These are phyloP conservation scores for Penicillium cinerascens DNA, from an alignment of 495 filamentous ascomycete species.

Conservation along the genomic window DNA sequence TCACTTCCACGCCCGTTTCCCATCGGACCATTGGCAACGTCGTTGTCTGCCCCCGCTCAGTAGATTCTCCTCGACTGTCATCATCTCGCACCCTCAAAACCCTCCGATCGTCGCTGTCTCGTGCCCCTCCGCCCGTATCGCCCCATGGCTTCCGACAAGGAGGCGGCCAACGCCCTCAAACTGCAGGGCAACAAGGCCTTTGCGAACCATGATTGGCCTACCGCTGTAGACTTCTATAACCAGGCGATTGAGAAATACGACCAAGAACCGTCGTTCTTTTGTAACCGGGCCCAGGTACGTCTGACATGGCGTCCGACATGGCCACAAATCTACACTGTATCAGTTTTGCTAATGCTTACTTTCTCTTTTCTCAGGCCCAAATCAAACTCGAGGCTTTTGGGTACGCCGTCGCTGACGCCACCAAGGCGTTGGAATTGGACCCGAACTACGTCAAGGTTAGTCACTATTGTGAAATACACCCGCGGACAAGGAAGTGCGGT, in stretches of 20 bases:
- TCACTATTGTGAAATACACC: conserved; percentile 3
- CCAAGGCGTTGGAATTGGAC: conserved; percentile 90
- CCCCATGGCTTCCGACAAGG: conserved; percentile 51
- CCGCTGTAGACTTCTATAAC: conserved; percentile 80
- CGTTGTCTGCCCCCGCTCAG: neutral
- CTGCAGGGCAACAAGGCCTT: conserved; percentile 94
- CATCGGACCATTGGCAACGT: conserved; percentile 16
- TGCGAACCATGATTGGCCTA: conserved; percentile 79
- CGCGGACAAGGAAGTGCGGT: neutral
- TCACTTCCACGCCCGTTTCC: conserved; percentile 2
- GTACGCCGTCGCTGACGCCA: conserved; percentile 86
- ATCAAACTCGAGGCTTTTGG: conserved; percentile 95
- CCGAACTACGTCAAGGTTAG: conserved; percentile 78
- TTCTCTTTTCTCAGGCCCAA: conserved; percentile 57
- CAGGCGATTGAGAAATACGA: conserved; percentile 86
- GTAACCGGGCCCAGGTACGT: conserved; percentile 88
- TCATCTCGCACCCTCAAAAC: conserved; percentile 3
- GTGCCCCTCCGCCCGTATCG: conserved; percentile 30
- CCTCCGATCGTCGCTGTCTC: conserved; percentile 28
- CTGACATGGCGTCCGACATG: conserved; percentile 15
- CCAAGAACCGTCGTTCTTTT: conserved; percentile 83
- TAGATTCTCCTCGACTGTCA: neutral
- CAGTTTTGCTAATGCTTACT: neutral
- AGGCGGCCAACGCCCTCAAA: conserved; percentile 79
- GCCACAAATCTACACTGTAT: neutral